phyloP scores from a whole-genome alignment of 2,329 filamentous ascomycete species.

The Aspergillus calidoustus region DNA sequence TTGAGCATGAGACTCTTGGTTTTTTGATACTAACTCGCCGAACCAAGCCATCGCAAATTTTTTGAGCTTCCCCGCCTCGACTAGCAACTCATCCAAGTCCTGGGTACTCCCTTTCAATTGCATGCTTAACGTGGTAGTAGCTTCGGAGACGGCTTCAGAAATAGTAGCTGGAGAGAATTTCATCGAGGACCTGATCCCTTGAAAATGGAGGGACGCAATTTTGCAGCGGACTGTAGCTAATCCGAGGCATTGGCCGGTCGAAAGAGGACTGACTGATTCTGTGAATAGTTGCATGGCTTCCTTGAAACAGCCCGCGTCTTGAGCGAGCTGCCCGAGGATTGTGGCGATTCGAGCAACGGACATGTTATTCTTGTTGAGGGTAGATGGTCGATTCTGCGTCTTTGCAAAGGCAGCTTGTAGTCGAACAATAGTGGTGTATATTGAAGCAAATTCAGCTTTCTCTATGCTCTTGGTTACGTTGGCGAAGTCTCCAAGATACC shows the following conservation, averaged over 20 bases:
- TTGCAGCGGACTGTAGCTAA: slow-evolving; percentile 45
- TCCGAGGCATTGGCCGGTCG: slow-evolving; percentile 37
- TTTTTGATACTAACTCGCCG: slow-evolving; percentile 36
- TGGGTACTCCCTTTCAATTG: slow-evolving; percentile 44
- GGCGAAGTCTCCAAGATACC: slow-evolving; percentile 44
- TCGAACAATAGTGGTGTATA: slow-evolving; percentile 43
- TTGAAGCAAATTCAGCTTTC: slow-evolving; percentile 42
- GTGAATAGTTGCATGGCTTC: slow-evolving; percentile 45
- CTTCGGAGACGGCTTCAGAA: slow-evolving; percentile 37
- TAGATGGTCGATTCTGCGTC: slow-evolving; percentile 32
- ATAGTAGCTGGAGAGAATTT: slow-evolving; percentile 26
- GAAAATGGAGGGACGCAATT: slow-evolving; percentile 44
- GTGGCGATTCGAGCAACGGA: slow-evolving; percentile 40
- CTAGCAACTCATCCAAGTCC: slow-evolving; percentile 50
- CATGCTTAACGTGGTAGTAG: slow-evolving; percentile 39
- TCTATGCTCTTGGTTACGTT: slow-evolving; percentile 39
- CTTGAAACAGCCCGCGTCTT: slow-evolving; percentile 45
- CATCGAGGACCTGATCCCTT: slow-evolving; percentile 31
- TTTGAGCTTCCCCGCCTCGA: slow-evolving; percentile 49
- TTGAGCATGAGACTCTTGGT: slow-evolving; percentile 21
- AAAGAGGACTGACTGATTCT: slow-evolving; percentile 37
- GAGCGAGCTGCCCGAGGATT: slow-evolving; percentile 45
- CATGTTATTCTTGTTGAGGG: slow-evolving; percentile 27
- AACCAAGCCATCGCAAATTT: slow-evolving; percentile 46
- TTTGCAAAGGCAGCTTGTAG: slow-evolving; percentile 38